Evolutionary conservation across 139 green algal genomes (phyloP).

Genomic region (Tetradesmus lagerheimii): DNA sequence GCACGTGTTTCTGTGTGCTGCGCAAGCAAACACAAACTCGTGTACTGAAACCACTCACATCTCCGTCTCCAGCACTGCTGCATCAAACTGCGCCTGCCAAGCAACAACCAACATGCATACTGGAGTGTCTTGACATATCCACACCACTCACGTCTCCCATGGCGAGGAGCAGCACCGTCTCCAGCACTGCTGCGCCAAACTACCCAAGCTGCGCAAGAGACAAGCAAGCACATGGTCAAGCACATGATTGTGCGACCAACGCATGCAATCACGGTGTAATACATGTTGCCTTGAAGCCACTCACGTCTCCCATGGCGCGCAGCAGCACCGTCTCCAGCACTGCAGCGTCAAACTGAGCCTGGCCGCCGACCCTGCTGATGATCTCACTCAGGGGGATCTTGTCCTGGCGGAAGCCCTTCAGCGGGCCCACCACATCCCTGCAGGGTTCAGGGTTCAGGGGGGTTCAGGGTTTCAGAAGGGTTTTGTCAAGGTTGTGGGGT

Average conservation of each 20-base stretch:
- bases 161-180: slow-evolving; percentile 58
- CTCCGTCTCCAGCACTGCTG: slow-evolving; percentile 58
- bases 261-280: no score
- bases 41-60: no score
- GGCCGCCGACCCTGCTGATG: slow-evolving; percentile 57
- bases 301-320: slow-evolving; percentile 43
- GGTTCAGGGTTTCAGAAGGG: background rate
- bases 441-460: background rate
- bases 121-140: no score
- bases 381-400: slow-evolving; percentile 64
- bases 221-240: no score
- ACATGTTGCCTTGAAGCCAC: background rate
- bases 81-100: slow-evolving; percentile 61
- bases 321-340: slow-evolving; percentile 65
- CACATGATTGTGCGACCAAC: no score
- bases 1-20: no score
- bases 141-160: slow-evolving; percentile 43
- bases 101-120: slow-evolving; percentile 12
- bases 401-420: slow-evolving; percentile 56
- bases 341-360: slow-evolving; percentile 59
- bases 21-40: no score
- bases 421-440: slow-evolving; percentile 40
- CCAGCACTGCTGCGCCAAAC: slow-evolving; percentile 63
- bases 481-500: background rate
- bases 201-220: background rate